These are phyloP conservation scores for Neurospora discreta DNA, from an alignment of 495 filamentous ascomycete genomes.

Conservation along the genomic window DNA sequence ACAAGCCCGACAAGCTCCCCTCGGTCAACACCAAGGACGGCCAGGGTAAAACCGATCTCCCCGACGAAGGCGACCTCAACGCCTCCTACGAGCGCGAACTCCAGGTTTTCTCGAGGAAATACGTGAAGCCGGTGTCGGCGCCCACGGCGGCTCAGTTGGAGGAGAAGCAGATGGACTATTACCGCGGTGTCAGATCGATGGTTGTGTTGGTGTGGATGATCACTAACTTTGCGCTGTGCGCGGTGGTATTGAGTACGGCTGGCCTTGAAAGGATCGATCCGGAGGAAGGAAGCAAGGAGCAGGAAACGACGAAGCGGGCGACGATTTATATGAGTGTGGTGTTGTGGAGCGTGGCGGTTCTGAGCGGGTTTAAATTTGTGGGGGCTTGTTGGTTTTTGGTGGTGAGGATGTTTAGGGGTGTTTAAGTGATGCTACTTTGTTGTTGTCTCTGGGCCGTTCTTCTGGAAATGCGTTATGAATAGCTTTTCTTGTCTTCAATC, in stretches of 20 bases:
- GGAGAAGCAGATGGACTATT: constrained; percentile 95
- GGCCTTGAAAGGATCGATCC: constrained; percentile 59
- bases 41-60: constrained; percentile 87
- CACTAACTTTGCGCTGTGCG: constrained; percentile 80
- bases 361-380: constrained; percentile 81
- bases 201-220: constrained; percentile 96
- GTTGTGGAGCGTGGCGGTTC: constrained; percentile 80
- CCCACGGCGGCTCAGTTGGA: constrained; percentile 43
- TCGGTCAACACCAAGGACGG: constrained; percentile 80
- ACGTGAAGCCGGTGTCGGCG: constrained; percentile 53
- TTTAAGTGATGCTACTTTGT: constrained; percentile 18
- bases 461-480: neutral
- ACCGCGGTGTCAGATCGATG: constrained; percentile 84
- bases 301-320: constrained; percentile 35
- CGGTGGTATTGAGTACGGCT: constrained; percentile 76
- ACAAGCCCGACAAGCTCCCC: constrained; percentile 74
- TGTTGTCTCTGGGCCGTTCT: too few species aligned
- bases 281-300: constrained; percentile 23
- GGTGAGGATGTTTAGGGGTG: constrained; percentile 72
- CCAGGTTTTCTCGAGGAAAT: constrained; percentile 55
- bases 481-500: too few species aligned
- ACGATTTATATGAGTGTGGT: constrained; percentile 85
- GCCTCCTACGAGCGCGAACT: constrained; percentile 88
- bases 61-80: constrained; percentile 72
- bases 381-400: constrained; percentile 94